Conservation (phyloP, 805 yeast genomes). For the Candida insectorum region DNA sequence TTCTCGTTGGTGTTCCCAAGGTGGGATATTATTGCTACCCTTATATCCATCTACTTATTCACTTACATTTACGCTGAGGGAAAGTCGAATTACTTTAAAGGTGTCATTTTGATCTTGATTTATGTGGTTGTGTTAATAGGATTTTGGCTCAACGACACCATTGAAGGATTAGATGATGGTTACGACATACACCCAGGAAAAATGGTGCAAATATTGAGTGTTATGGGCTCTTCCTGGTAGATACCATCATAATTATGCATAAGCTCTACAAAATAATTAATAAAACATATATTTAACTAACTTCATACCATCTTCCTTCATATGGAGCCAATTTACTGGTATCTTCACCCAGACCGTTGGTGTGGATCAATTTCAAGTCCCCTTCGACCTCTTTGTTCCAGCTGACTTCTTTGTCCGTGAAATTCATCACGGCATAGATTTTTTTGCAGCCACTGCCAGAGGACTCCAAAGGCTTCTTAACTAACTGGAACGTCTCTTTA, state of each 20-base stretch:
- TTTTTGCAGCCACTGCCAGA: too few species aligned
- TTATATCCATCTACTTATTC: conserved; percentile 82
- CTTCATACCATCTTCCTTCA: conserved; percentile 40
- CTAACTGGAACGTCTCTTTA: conserved; percentile 35
- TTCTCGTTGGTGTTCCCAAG: conserved; percentile 88
- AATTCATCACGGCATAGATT: conserved; percentile 43
- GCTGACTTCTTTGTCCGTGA: conserved; percentile 29
- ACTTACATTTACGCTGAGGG: conserved; percentile 96
- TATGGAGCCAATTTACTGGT: conserved; percentile 36
- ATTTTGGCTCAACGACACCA: conserved; percentile 60
- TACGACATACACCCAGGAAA: too few species aligned
- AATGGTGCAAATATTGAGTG: too few species aligned
- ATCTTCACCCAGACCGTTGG: conserved; percentile 19
- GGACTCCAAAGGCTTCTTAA: conserved; percentile 29
- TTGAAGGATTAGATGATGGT: conserved; percentile 30
- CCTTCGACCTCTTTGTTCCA: conserved; percentile 30
- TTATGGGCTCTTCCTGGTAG: conserved; percentile 1
- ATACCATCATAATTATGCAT: background rate
- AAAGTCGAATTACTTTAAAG: conserved; percentile 93
- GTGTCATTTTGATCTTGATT: conserved; percentile 77
- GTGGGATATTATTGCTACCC: conserved; percentile 89
- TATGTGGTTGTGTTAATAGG: conserved; percentile 77
- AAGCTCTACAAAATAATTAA: too few species aligned
- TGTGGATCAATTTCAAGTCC: conserved; percentile 21
- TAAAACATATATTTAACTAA: too few species aligned